Percentiles rank a stretch among this genome's conserved stretches.
phyloP scores from a whole-genome alignment of 2,329 filamentous ascomycete species.

The Aschersonia sp. region DNA sequence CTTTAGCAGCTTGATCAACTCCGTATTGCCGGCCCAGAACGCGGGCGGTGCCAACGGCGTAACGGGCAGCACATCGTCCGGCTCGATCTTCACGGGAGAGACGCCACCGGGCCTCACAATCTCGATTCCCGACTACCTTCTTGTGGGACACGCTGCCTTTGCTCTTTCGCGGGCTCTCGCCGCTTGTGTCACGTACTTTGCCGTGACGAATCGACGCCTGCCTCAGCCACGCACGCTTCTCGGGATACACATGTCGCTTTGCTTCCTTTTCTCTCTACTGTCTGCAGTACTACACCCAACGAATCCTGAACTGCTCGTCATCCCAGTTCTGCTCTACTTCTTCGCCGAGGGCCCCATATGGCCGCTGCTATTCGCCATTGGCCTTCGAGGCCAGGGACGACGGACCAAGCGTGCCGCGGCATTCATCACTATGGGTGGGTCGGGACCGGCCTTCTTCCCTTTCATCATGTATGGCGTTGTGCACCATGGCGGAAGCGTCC shows the following conservation, averaged over 20 bases:
- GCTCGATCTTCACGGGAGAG: slow-evolving; percentile 12
- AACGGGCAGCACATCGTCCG: slow-evolving; percentile 11
- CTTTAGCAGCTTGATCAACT: slow-evolving; percentile 36
- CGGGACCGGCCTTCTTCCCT: slow-evolving; percentile 59
- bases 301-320: slow-evolving; percentile 33
- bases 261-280: slow-evolving; percentile 40
- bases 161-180: slow-evolving; percentile 59
- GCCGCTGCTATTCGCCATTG: slow-evolving; percentile 68
- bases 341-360: slow-evolving; percentile 76
- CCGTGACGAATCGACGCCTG: slow-evolving; percentile 29
- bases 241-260: slow-evolving; percentile 42
- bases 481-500: slow-evolving; percentile 42
- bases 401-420: slow-evolving; percentile 67
- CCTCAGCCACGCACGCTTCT: slow-evolving; percentile 59
- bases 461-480: slow-evolving; percentile 59
- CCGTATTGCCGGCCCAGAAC: slow-evolving; percentile 17
- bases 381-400: slow-evolving; percentile 65
- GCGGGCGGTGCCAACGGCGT: slow-evolving; percentile 9
- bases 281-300: slow-evolving; percentile 28
- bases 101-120: slow-evolving; percentile 31
- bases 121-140: slow-evolving; percentile 49
- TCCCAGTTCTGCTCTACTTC: slow-evolving; percentile 56
- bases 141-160: slow-evolving; percentile 60
- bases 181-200: slow-evolving; percentile 46
- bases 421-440: slow-evolving; percentile 62